These are phyloP conservation scores for Gaertneriomyces semiglobifer DNA, from an alignment of 192 early-diverging fungal genomes.

Conservation along the genomic window DNA sequence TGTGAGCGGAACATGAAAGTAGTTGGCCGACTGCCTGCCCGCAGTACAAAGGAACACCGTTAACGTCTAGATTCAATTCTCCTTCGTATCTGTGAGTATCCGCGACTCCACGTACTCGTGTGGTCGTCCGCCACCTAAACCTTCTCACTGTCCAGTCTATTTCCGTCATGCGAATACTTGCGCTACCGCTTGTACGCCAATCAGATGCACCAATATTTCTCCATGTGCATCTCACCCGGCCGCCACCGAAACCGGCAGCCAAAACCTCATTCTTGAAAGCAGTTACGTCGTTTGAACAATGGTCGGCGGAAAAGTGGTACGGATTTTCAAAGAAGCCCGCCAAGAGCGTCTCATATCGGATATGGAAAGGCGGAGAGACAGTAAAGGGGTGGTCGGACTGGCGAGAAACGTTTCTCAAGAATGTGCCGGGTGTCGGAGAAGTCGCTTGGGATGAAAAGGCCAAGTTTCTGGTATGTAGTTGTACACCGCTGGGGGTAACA, in stretches of 20 bases:
- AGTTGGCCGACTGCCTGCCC: no score
- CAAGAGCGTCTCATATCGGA: background rate
- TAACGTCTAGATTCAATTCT: no score
- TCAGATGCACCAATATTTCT: constrained; percentile 2
- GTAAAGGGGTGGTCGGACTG: constrained; percentile 20
- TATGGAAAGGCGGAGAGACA: constrained; percentile 23
- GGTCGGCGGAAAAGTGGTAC: constrained; percentile 17
- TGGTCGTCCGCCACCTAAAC: no score
- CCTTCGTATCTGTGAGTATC: no score
- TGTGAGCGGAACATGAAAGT: no score
- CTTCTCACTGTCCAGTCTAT: no score
- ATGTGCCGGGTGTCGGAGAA: constrained; percentile 19
- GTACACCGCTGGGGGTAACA: background rate
- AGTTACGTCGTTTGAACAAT: background rate
- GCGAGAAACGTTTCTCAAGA: constrained; percentile 36
- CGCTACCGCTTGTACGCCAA: constrained; percentile 1
- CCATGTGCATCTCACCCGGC: background rate
- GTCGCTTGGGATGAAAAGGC: constrained; percentile 10
- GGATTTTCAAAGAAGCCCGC: constrained; percentile 10
- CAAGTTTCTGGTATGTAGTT: background rate
- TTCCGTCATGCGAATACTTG: no score
- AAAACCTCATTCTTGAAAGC: no score
- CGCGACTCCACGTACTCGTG: no score
- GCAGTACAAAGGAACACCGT: no score
- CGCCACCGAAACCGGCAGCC: constrained; percentile 1